Evolutionary conservation across 176 grass and related monocot species (phyloP).

Genomic region (Eleusine coracana): DNA sequence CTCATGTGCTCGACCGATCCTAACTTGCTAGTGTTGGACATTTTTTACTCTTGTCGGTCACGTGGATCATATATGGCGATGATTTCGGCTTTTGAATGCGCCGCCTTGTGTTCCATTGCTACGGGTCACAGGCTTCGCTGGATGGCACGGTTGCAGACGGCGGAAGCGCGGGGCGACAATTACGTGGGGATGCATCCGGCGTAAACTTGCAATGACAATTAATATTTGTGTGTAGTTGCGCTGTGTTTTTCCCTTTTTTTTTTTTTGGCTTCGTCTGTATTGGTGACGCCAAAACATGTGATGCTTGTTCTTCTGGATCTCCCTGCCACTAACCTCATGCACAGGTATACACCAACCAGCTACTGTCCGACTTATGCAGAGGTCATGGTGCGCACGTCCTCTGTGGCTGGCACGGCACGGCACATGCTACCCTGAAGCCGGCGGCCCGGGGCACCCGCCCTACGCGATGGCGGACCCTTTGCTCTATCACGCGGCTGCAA

Average conservation of each 20-base stretch:
- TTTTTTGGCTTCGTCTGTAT: background rate
- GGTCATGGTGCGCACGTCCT: too few species aligned
- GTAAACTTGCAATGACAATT: too few species aligned
- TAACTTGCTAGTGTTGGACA: background rate
- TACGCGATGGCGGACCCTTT: too few species aligned
- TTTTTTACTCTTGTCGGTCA: background rate
- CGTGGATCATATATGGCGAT: conserved; percentile 8
- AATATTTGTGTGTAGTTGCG: too few species aligned
- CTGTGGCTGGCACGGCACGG: too few species aligned
- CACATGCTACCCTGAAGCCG: too few species aligned
- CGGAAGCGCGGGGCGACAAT: background rate
- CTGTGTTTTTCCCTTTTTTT: too few species aligned
- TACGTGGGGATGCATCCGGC: background rate
- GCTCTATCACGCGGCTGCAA: too few species aligned
- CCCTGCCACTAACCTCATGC: background rate
- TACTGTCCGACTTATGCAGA: too few species aligned
- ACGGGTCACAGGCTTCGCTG: background rate
- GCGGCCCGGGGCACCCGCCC: too few species aligned
- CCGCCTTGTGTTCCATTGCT: background rate
- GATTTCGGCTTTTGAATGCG: conserved; percentile 36
- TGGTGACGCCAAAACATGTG: background rate
- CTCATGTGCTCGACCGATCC: conserved; percentile 5
- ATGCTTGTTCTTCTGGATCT: background rate
- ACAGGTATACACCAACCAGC: background rate
- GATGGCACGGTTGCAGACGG: background rate